phyloP scores from a whole-genome alignment of 148 eudicot species.

The Rhododendron henanense region DNA sequence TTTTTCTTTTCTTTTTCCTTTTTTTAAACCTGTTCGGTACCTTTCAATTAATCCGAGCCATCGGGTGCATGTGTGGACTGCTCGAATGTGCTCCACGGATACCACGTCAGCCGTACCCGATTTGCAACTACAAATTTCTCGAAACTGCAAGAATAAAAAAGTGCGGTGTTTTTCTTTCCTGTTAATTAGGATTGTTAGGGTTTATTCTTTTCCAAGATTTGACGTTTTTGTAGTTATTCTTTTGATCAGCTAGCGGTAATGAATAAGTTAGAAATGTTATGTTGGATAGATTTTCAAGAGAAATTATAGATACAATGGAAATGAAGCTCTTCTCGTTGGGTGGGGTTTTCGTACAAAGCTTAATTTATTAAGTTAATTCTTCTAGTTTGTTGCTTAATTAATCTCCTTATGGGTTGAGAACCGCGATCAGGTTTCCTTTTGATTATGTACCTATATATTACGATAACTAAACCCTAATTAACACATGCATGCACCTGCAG shows the following conservation, averaged over 20 bases:
- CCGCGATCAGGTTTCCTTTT: neutral
- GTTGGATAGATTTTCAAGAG: neutral
- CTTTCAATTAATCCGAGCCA: too few relatives aligned
- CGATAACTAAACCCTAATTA: neutral
- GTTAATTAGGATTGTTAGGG: neutral
- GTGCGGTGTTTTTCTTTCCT: neutral
- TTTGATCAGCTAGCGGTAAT: neutral
- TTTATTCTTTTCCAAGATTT: neutral
- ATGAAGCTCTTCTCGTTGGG: neutral
- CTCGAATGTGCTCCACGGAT: too few relatives aligned
- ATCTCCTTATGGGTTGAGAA: neutral
- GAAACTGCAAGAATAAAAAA: neutral
- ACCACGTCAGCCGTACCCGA: too few relatives aligned
- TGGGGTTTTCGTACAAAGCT: neutral
- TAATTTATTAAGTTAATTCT: neutral
- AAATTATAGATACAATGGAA: neutral
- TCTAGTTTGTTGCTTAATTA: neutral
- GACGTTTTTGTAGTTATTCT: neutral
- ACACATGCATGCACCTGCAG: neutral
- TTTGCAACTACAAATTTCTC: too few relatives aligned
- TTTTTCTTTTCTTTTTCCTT: too few relatives aligned
- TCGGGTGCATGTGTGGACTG: too few relatives aligned
- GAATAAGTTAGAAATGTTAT: neutral
- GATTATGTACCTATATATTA: neutral
- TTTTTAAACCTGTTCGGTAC: too few relatives aligned